Base-by-base conservation (phyloP, 1,139 yeast genomes). In the Hyphopichia wangnamkhiaoensis region DNA sequence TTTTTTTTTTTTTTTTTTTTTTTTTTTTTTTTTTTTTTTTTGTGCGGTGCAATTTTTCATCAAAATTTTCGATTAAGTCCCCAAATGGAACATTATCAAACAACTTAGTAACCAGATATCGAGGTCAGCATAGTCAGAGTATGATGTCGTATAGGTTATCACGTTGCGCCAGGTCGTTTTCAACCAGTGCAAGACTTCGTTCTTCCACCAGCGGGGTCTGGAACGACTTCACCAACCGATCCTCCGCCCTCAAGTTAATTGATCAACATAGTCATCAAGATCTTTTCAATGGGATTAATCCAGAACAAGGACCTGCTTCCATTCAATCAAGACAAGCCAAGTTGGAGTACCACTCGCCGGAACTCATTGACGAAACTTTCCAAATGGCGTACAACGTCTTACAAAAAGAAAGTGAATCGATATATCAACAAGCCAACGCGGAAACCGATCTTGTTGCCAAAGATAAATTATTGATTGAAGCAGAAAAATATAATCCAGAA, bases 401-500 rank as follows among this genome's bases (percentile, higher is more conserved):
- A 44, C 78, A 82, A 53, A 48, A 68, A 13, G 78, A 82, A 42
- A 53, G 58, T 37, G 48, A 43, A 26, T 35, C 46, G 14, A 37
- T 56, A 30, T 61, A 63, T 39, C 28, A 52, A 17, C 41, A 57
- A 37, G 45, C 61, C 15, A 52, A 45, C 3, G 37, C 39, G 16
- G 42, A 38, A 8, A 40, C 38, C 12, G 39, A 42, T 29, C 28
- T 37, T 12, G 30, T 33, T 10, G 38, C 49, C 26, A 42, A 40
- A 16, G 64, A 66, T 21, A 33, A 50, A 20, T 49, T 64, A 34
- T 50, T 48, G 15, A 51, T 58, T 9, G 47, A 54, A 32, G 88
- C 95, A 1, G 94, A 90, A 58, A 52, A 68, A 32, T 61, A 71
- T 53, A 88, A 90, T 58, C 97, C 97, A 7, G 95, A 88, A 61